These are phyloP conservation scores for Alternaria sp. DNA, from an alignment of 2,329 filamentous ascomycete species.

Conservation along the genomic window DNA sequence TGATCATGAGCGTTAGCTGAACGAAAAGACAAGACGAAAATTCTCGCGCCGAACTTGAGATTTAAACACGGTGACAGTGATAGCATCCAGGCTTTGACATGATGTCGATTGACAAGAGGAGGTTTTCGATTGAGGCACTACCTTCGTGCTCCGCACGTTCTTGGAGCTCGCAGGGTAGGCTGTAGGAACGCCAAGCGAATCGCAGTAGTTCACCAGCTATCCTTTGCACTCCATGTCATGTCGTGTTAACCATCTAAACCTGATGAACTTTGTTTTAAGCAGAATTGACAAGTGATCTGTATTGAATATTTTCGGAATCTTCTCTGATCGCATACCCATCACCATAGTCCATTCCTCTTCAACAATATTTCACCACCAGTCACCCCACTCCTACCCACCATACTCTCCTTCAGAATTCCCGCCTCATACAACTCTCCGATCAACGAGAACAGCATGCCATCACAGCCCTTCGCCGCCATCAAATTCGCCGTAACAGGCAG, in stretches of 20 bases:
- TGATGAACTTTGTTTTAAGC: no score
- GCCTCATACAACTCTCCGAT: slow-evolving; percentile 61
- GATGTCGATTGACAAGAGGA: no score
- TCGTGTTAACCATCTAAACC: no score
- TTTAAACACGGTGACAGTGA: fast-evolving
- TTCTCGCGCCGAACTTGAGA: no score
- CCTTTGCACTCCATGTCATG: no score
- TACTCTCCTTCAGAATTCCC: slow-evolving; percentile 59
- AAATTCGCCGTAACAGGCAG: slow-evolving; percentile 68
- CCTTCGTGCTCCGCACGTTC: no score
- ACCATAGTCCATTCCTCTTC: slow-evolving; percentile 13
- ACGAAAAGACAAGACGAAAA: no score
- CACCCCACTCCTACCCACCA: slow-evolving; percentile 55
- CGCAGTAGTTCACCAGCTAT: no score
- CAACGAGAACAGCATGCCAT: slow-evolving; percentile 65
- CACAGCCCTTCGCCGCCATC: slow-evolving; percentile 67
- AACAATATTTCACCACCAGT: slow-evolving; percentile 54
- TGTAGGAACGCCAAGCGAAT: fast-evolving
- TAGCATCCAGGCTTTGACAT: no score
- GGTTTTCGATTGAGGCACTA: fast-evolving
- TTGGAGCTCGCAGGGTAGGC: fast-evolving
- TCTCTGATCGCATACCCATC: fast-evolving
- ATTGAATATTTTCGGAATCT: no score
- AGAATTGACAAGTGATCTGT: no score
- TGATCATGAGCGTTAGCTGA: no score